Conservation (phyloP, 169 alveolate species). For the Plasmodium knowlesi region DNA sequence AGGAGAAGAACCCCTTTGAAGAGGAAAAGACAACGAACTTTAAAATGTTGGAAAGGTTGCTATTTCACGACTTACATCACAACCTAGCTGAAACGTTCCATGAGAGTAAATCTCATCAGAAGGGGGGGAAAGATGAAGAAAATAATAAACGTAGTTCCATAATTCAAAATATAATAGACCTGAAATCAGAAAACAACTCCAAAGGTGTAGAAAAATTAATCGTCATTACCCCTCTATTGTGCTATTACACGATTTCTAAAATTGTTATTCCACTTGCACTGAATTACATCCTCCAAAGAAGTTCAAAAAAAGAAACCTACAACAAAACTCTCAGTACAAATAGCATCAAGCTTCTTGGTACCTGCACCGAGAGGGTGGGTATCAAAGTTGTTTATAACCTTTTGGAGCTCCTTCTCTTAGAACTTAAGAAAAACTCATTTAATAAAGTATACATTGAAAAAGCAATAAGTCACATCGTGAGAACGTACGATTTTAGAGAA, state of each 20-base stretch:
- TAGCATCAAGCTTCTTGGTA: conserved; percentile 53
- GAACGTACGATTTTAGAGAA: conserved; percentile 55
- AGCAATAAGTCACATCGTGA: conserved; percentile 36
- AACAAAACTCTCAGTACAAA: conserved; percentile 38
- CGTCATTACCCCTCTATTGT: conserved; percentile 15
- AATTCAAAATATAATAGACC: conserved; percentile 55
- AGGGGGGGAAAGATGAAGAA: background rate
- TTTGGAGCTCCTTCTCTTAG: conserved; percentile 11
- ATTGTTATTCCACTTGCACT: conserved; percentile 42
- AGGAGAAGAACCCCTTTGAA: background rate
- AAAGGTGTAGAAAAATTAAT: conserved; percentile 38
- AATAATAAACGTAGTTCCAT: background rate
- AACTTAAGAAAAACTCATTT: conserved; percentile 50
- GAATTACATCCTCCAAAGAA: conserved; percentile 56
- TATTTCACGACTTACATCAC: conserved; percentile 55
- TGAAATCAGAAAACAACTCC: conserved; percentile 61
- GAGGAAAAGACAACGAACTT: background rate
- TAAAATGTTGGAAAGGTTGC: conserved; percentile 31
- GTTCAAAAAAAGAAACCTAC: conserved; percentile 61
- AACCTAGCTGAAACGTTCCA: background rate
- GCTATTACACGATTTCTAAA: conserved; percentile 39
- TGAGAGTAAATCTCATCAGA: background rate
- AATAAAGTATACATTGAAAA: conserved; percentile 70
- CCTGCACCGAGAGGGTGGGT: conserved; percentile 42
- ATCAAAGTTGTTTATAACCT: conserved; percentile 34